These are phyloP conservation scores for Fusarium albidum DNA, from an alignment of 2,329 filamentous ascomycete species.

Conservation along the genomic window DNA sequence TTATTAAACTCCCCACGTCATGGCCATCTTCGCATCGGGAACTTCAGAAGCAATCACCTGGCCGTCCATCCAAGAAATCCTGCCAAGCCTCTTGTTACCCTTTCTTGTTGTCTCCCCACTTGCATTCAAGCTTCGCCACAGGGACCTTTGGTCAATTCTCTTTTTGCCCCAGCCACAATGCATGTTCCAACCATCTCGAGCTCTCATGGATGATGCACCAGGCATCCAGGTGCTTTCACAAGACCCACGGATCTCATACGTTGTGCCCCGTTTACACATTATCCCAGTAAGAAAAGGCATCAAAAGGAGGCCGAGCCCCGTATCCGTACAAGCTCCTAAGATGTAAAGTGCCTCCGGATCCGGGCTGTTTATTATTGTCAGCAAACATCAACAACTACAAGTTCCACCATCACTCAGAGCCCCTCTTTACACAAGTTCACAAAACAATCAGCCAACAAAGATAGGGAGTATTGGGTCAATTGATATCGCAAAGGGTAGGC, in stretches of 20 bases:
- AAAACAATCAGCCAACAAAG: not conserved
- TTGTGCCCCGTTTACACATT: too few relatives aligned
- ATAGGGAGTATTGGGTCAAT: not conserved
- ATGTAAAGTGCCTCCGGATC: too few relatives aligned
- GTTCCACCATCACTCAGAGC: not conserved
- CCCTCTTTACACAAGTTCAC: not conserved
- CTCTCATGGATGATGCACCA: not conserved
- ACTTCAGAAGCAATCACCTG: constrained; percentile 6
- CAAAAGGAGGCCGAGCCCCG: not conserved
- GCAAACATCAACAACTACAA: not conserved
- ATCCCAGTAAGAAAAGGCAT: not conserved
- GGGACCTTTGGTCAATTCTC: constrained; percentile 8
- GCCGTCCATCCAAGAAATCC: not conserved
- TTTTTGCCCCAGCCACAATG: constrained; percentile 4
- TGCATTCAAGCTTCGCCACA: constrained; percentile 17
- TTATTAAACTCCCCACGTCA: not conserved
- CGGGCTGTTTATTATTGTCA: not conserved
- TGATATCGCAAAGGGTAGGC: not conserved
- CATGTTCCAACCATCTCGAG: constrained; percentile 1
- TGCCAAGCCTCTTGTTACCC: constrained; percentile 32
- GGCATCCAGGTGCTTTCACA: too few relatives aligned
- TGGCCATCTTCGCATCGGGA: too few relatives aligned
- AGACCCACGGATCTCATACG: not conserved
- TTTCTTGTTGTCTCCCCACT: constrained; percentile 8
- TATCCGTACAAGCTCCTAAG: too few relatives aligned